Percentiles rank a stretch among this genome's conserved stretches.
phyloP scores from a whole-genome alignment of 352 stramenopile genomes.

The Phytophthora sojae region DNA sequence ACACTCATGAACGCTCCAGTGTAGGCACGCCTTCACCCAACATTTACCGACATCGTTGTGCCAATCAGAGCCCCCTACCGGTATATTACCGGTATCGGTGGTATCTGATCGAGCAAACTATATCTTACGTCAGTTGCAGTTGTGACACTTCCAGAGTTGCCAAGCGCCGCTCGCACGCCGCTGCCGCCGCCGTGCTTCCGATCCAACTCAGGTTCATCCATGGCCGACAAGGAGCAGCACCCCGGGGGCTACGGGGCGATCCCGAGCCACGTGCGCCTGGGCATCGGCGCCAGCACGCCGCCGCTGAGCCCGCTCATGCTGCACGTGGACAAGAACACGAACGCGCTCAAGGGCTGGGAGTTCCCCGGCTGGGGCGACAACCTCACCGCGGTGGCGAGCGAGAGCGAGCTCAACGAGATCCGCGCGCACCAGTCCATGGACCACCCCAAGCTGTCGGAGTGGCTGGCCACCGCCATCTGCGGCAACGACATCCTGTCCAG shows the following conservation, averaged over 20 bases:
- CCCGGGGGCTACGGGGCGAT: slow-evolving; percentile 69
- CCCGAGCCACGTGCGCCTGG: slow-evolving; percentile 44
- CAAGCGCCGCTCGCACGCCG: slow-evolving; percentile 14
- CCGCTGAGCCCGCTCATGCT: slow-evolving; percentile 77
- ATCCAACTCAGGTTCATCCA: slow-evolving; percentile 20
- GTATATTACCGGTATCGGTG: too few relatives aligned
- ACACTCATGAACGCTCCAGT: too few relatives aligned
- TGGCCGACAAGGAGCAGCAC: slow-evolving; percentile 44
- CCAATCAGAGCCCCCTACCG: too few relatives aligned
- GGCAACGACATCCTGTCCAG: slow-evolving; percentile 97
- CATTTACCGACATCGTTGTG: too few relatives aligned
- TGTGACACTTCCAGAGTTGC: slow-evolving; percentile 10
- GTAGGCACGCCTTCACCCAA: too few relatives aligned
- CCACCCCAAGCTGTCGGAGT: slow-evolving; percentile 92
- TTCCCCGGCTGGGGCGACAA: slow-evolving; percentile 88
- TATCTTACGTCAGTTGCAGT: slow-evolving; percentile 13
- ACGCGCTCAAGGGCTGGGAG: slow-evolving; percentile 84
- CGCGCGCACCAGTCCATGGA: slow-evolving; percentile 74
- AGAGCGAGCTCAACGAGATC: slow-evolving; percentile 79
- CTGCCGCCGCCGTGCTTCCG: not conserved
- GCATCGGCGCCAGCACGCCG: slow-evolving; percentile 48
- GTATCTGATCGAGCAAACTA: slow-evolving; percentile 15
- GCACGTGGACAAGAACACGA: slow-evolving; percentile 73
- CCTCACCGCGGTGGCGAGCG: slow-evolving; percentile 59
- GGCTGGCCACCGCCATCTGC: slow-evolving; percentile 94